phyloP scores from a whole-genome alignment of 768 basidiomycete genomes.

The Boletellus sp. region DNA sequence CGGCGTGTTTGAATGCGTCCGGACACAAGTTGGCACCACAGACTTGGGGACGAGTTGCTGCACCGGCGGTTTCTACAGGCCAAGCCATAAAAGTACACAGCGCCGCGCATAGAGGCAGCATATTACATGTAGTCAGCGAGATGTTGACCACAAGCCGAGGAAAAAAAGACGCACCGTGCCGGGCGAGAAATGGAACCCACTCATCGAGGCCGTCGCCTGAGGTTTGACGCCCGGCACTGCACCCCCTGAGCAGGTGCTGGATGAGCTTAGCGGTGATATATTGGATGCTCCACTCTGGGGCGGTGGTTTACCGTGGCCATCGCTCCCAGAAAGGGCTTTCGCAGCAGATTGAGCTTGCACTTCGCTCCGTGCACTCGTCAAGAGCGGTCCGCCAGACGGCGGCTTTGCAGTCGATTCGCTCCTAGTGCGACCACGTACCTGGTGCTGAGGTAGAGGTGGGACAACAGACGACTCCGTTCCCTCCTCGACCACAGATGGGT shows the following conservation, averaged over 20 bases:
- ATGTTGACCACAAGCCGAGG: neutral
- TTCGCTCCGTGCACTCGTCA: neutral
- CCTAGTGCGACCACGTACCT: constrained; percentile 3
- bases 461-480: neutral
- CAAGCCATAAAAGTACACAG: neutral
- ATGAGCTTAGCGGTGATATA: constrained; percentile 1
- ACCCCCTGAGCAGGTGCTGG: neutral
- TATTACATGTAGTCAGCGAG: neutral
- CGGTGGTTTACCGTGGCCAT: neutral
- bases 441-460: constrained; percentile 1
- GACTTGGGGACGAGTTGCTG: constrained; percentile 9
- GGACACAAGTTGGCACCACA: constrained; percentile 1
- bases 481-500: constrained; percentile 4
- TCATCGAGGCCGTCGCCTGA: constrained; percentile 30
- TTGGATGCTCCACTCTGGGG: neutral
- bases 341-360: neutral
- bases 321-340: neutral
- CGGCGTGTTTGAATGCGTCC: neutral
- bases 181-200: constrained; percentile 49
- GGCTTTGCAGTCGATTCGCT: neutral
- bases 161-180: constrained; percentile 38
- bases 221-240: neutral
- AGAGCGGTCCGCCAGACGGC: neutral
- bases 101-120: constrained; percentile 6
- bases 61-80: constrained; percentile 9